Conservation (phyloP, 148 eudicot species). For the Arctostaphylos glauca region DNA sequence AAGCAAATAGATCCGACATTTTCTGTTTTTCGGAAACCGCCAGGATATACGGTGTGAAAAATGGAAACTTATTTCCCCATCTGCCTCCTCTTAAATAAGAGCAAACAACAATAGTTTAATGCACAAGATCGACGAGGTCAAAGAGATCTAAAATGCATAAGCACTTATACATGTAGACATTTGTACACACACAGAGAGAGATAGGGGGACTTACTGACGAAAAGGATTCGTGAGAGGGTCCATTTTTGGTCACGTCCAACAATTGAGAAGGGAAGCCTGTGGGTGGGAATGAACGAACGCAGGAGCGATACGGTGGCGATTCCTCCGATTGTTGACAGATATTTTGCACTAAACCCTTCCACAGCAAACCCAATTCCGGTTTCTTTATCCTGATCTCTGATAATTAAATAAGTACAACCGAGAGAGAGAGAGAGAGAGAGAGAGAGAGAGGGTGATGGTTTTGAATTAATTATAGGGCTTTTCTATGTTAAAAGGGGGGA, state of each 20-base stretch:
- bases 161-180: background rate
- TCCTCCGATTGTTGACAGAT: slow-evolving; percentile 90
- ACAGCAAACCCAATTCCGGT: slow-evolving; percentile 13
- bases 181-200: background rate
- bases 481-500: too few species aligned
- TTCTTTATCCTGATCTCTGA: background rate
- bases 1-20: too few species aligned
- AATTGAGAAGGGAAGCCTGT: slow-evolving; percentile 94
- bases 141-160: background rate
- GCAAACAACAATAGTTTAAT: slow-evolving; percentile 16
- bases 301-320: slow-evolving; percentile 92
- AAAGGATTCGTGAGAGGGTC: slow-evolving; percentile 91
- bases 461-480: too few species aligned
- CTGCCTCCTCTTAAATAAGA: background rate
- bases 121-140: background rate
- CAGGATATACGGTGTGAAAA: too few species aligned
- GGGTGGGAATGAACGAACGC: slow-evolving; percentile 95
- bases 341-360: slow-evolving; percentile 80
- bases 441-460: too few species aligned
- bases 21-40: background rate
- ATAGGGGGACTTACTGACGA: slow-evolving; percentile 63
- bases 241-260: slow-evolving; percentile 99
- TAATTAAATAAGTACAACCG: background rate
- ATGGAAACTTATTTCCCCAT: background rate
- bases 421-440: too few species aligned